These are phyloP conservation scores for Paratinospora sagittata DNA, from an alignment of 164 flowering plant genomes.

Conservation along the genomic window DNA sequence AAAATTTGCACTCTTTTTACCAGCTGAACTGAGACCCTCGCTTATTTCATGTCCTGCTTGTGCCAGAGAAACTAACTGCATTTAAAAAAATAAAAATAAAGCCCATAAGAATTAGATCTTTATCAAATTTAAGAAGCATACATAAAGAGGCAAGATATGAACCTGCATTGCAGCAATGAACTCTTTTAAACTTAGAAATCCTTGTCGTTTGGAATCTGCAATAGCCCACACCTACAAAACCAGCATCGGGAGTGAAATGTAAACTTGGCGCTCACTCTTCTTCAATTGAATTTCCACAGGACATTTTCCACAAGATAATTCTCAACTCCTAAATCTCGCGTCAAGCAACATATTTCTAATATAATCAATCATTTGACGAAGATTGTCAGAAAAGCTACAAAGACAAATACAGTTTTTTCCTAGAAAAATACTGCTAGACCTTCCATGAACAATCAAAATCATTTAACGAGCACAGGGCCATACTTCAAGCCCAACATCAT, in stretches of 20 bases:
- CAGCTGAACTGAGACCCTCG: constrained; percentile 41
- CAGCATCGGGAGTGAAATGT: not conserved
- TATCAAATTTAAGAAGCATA: not conserved
- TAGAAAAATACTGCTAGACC: too few species aligned
- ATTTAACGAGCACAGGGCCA: too few species aligned
- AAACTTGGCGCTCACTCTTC: not conserved
- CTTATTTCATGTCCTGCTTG: constrained; percentile 70
- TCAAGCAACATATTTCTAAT: too few species aligned
- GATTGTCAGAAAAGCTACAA: too few species aligned
- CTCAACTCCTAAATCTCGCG: not conserved
- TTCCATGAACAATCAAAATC: too few species aligned
- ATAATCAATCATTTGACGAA: too few species aligned
- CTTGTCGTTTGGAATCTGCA: constrained; percentile 88
- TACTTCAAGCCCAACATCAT: too few species aligned
- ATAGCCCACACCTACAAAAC: constrained; percentile 84
- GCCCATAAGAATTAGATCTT: not conserved
- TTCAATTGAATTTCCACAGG: not conserved
- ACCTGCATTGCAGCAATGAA: constrained; percentile 93
- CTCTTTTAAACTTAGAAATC: constrained; percentile 80
- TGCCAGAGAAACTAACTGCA: constrained; percentile 73
- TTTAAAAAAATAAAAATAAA: constrained; percentile 4
- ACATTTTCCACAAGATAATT: not conserved
- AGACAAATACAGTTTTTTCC: too few species aligned
- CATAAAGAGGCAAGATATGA: not conserved
- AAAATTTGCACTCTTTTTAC: constrained; percentile 24